phyloP scores from a whole-genome alignment of 805 yeast genomes.

The Yarrowia sp. region DNA sequence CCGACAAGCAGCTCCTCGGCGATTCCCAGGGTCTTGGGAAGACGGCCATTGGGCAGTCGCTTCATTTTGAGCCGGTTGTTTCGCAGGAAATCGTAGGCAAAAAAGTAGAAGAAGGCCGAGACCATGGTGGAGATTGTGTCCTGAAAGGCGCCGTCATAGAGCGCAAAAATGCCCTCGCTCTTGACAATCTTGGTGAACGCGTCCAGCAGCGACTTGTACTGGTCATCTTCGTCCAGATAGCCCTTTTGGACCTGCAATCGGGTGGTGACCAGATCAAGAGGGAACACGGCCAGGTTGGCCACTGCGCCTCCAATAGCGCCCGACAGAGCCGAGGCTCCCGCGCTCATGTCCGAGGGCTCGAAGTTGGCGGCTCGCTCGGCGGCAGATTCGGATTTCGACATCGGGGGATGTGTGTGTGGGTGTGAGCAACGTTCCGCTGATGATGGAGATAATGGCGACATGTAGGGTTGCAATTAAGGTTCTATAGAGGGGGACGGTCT shows the following conservation, averaged over 20 bases:
- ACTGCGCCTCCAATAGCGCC: conserved; percentile 50
- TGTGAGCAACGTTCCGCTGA: conserved; percentile 16
- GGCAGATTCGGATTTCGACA: conserved; percentile 18
- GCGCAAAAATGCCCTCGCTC: conserved; percentile 74
- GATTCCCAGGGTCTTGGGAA: conserved; percentile 47
- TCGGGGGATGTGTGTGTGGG: not conserved
- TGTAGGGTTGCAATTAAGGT: not conserved
- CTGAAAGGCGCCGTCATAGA: conserved; percentile 79
- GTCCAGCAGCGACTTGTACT: conserved; percentile 72
- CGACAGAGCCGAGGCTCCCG: conserved; percentile 47
- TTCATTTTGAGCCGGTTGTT: conserved; percentile 42
- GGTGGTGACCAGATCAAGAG: conserved; percentile 48
- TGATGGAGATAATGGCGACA: conserved; percentile 3
- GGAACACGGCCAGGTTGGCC: conserved; percentile 47
- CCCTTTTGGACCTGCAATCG: conserved; percentile 49
- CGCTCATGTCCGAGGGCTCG: conserved; percentile 46
- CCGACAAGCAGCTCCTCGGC: conserved; percentile 48
- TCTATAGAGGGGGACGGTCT: not conserved
- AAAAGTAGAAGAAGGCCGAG: conserved; percentile 49
- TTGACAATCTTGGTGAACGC: conserved; percentile 74
- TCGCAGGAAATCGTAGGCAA: conserved; percentile 48
- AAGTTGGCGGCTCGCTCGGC: conserved; percentile 31
- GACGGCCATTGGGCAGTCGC: conserved; percentile 42
- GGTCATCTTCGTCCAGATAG: conserved; percentile 37
- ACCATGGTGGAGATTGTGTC: conserved; percentile 47